phyloP scores from a whole-genome alignment of 2,329 filamentous ascomycete genomes.

The Arthrobotrys conoides region DNA sequence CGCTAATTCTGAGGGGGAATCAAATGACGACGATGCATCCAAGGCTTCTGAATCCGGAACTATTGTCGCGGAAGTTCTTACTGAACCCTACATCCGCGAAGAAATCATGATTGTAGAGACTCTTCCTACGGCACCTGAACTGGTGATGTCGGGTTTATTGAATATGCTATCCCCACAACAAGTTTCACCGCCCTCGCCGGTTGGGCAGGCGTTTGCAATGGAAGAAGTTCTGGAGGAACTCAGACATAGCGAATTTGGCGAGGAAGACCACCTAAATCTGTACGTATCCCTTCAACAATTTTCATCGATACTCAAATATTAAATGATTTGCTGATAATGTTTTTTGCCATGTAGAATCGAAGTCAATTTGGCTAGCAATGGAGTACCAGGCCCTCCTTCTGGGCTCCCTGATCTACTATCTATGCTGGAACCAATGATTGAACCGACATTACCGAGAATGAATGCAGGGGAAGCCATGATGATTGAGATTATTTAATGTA shows the following conservation, averaged over 20 bases:
- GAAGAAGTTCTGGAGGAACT: conserved; percentile 40
- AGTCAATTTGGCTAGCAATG: conserved; percentile 10
- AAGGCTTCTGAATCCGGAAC: not conserved
- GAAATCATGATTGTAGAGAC: conserved; percentile 44
- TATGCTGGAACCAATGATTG: conserved; percentile 47
- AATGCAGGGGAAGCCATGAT: conserved; percentile 36
- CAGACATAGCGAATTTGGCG: not conserved
- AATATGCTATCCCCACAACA: conserved; percentile 29
- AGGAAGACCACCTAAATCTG: conserved; percentile 18
- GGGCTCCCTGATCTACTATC: conserved; percentile 41
- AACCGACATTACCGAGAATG: conserved; percentile 39
- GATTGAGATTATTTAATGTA: conserved; percentile 49
- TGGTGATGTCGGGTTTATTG: conserved; percentile 36
- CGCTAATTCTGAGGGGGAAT: not conserved
- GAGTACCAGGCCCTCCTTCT: not conserved
- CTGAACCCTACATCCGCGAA: conserved; percentile 3
- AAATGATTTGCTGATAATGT: not conserved
- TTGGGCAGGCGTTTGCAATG: conserved; percentile 28
- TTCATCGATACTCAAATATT: not conserved
- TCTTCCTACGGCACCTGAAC: conserved; percentile 20
- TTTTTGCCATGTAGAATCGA: conserved; percentile 17
- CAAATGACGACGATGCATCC: not conserved
- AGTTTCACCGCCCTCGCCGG: conserved; percentile 32
- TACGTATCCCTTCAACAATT: not conserved
- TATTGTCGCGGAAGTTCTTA: conserved; percentile 19